Evolutionary conservation across 176 grass and related monocot genomes (phyloP), one percentile per base, ranked within the genome.

Genomic region (Carex scoparia): DNA sequence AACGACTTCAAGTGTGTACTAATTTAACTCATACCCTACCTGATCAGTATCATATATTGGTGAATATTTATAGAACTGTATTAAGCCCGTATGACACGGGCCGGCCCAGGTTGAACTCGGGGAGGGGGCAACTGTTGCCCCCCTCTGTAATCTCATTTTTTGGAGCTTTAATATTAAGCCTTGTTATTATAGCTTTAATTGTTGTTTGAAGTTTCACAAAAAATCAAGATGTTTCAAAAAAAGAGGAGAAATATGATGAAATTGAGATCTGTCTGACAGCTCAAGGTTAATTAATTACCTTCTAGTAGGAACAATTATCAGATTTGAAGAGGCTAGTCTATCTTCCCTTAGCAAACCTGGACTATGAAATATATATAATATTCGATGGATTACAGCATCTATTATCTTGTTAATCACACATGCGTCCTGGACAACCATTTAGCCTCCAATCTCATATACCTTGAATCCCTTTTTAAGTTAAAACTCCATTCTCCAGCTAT

Each of bases 1-100:
- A 99, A 61, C 85, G 84, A 27, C 91, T 99, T 89, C 88, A 99
- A 37, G 81, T 83, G 11, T 7, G 31, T 65, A 65, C 51, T 33
- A 57, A 14, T 33, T 79, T 79, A 58, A 46, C 69, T 13, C 53
- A 58, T 79, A 79, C 14, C 3, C 28, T 6, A 77, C 49, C 73
- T 77, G 53, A 58, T 37, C 4, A 57, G 53, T 58, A 58, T 16
- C 7, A 14, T 79, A 57, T 32, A 56, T 32, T 33, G 28, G 27
- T 77, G 4, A 55, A 77, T 56, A 33, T 14, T 31, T 77, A 37
- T 58, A 37, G 51, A 79, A 79, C 28, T 58, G 53, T 14, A 79
- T 79, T 57, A 56, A 35, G 74, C 37, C 18, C 16, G 1, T 46
- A 11, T 18, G 46, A 72, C 8, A 23, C 23, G 23, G 23, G 23